Evolutionary conservation across 1,139 yeast species (phyloP).

Genomic region (Scheffersomyces lignicola): DNA sequence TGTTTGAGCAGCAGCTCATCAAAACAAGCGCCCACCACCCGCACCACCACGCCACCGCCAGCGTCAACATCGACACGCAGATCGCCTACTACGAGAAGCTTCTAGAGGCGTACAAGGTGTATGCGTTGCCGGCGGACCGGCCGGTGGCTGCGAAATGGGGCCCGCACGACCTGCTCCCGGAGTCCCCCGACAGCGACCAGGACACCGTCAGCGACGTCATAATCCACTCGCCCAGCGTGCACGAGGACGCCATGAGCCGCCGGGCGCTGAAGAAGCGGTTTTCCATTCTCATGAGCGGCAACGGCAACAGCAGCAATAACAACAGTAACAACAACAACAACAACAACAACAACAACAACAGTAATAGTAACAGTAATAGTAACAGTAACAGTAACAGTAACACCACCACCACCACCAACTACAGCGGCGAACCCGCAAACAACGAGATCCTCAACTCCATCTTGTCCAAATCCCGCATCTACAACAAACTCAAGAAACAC

Average conservation of each 20-base stretch:
- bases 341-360: slow-evolving; percentile 2
- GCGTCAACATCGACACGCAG: slow-evolving; percentile 8
- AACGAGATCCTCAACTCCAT: slow-evolving; percentile 30
- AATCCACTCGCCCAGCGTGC: not conserved
- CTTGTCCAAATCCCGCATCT: slow-evolving; percentile 37
- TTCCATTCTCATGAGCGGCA: slow-evolving; percentile 1
- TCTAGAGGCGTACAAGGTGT: slow-evolving; percentile 36
- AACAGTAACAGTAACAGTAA: slow-evolving; percentile 4
- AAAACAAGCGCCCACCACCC: slow-evolving; percentile 3
- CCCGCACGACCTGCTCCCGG: too few relatives aligned
- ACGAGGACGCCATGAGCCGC: not conserved
- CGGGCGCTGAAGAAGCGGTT: slow-evolving; percentile 1
- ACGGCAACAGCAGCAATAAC: not conserved
- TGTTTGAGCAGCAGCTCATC: slow-evolving; percentile 28
- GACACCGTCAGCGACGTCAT: not conserved
- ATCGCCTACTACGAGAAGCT: slow-evolving; percentile 37
- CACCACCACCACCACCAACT: not conserved
- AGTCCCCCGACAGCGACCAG: slow-evolving; percentile 3
- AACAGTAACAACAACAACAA: slow-evolving; percentile 5
- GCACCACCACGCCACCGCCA: not conserved
- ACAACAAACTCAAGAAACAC: slow-evolving; percentile 38
- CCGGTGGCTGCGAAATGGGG: too few relatives aligned
- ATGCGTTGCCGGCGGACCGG: slow-evolving; percentile 25
- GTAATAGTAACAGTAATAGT: not conserved
- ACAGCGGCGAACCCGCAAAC: slow-evolving; percentile 13